phyloP scores from a whole-genome alignment of 805 yeast genomes.

The Candida verbasci region DNA sequence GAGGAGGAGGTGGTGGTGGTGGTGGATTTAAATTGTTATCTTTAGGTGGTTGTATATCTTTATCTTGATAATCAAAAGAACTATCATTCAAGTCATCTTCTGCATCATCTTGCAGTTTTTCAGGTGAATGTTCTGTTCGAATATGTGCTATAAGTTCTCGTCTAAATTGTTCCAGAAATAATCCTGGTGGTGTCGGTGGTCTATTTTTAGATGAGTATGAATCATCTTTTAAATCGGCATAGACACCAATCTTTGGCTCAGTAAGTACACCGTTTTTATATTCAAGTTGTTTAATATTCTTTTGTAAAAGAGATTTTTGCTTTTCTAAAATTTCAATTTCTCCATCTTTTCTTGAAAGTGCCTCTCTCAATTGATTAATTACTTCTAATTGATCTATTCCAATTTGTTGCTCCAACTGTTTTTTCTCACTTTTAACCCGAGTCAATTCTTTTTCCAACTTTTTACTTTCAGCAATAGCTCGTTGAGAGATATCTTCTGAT shows the following conservation, averaged over 20 bases:
- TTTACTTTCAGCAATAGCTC: slow-evolving; percentile 29
- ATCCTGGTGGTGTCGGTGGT: slow-evolving; percentile 13
- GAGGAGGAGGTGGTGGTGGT: slow-evolving; percentile 17
- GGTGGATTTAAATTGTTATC: slow-evolving; percentile 16
- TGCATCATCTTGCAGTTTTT: slow-evolving; percentile 2
- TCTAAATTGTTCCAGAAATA: slow-evolving; percentile 1
- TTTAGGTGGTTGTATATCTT: too few species aligned
- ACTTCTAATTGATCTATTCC: slow-evolving; percentile 18
- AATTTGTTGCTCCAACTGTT: slow-evolving; percentile 17
- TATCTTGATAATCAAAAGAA: neutral
- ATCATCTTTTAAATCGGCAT: slow-evolving; percentile 5
- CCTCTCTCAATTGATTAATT: slow-evolving; percentile 19
- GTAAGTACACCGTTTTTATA: slow-evolving; percentile 11
- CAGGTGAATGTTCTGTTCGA: neutral
- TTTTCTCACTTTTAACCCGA: slow-evolving; percentile 18
- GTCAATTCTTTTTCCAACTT: slow-evolving; percentile 20
- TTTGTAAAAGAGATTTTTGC: slow-evolving; percentile 20
- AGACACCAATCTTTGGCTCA: slow-evolving; percentile 1
- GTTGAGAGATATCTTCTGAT: slow-evolving; percentile 31
- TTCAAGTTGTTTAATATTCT: slow-evolving; percentile 18
- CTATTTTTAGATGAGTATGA: neutral
- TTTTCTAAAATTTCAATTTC: slow-evolving; percentile 21
- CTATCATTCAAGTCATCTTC: neutral
- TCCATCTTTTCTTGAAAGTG: slow-evolving; percentile 16
- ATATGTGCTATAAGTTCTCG: neutral